These are phyloP conservation scores for Hortaea werneckii DNA, from an alignment of 2,329 filamentous ascomycete genomes.

Conservation along the genomic window DNA sequence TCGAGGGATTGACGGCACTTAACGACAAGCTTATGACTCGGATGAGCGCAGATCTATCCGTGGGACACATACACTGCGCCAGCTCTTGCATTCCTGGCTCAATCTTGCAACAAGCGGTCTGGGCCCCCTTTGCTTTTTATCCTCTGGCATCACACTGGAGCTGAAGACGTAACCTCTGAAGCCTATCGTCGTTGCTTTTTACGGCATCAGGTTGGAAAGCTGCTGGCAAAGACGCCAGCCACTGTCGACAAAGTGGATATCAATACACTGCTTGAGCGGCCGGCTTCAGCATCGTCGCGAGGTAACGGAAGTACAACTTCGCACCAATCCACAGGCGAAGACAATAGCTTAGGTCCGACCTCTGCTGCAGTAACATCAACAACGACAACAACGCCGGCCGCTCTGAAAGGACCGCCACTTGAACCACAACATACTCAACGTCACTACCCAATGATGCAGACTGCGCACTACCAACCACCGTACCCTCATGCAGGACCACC, in stretches of 20 bases:
- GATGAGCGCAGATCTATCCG: too few relatives aligned
- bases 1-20: neutral
- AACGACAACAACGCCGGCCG: slow-evolving; percentile 14
- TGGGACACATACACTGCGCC: too few relatives aligned
- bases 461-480: slow-evolving; percentile 16
- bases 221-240: slow-evolving; percentile 35
- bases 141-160: too few relatives aligned
- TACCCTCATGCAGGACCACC: slow-evolving; percentile 7
- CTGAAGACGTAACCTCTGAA: too few relatives aligned
- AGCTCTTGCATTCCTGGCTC: too few relatives aligned
- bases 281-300: slow-evolving; percentile 58
- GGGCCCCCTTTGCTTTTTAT: too few relatives aligned
- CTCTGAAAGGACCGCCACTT: slow-evolving; percentile 12
- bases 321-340: slow-evolving; percentile 17
- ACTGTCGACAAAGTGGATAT: slow-evolving; percentile 80
- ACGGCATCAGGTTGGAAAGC: neutral
- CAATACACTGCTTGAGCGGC: slow-evolving; percentile 71
- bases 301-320: slow-evolving; percentile 35
- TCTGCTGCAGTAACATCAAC: slow-evolving; percentile 13
- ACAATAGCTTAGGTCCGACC: slow-evolving; percentile 7
- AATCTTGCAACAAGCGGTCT: too few relatives aligned
- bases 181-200: too few relatives aligned
- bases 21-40: neutral
- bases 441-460: slow-evolving; percentile 20
- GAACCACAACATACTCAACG: slow-evolving; percentile 5